Evolutionary conservation across 148 eudicot genomes (phyloP).

Genomic region (Rheum nobile): DNA sequence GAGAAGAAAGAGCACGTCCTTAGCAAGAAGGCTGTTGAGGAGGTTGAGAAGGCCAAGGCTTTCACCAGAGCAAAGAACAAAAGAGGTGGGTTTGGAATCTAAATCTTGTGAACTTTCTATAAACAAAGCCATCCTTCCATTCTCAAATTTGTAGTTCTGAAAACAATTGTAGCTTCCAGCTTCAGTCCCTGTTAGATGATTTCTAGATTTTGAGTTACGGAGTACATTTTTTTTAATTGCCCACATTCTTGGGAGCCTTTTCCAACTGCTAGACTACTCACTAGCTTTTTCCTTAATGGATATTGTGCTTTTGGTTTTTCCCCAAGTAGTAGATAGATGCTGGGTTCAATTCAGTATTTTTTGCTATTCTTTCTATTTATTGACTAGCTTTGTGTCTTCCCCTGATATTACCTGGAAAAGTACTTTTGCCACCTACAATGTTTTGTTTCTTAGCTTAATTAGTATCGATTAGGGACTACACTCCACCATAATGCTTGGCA

Average conservation of each 20-base stretch:
- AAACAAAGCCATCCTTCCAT: not conserved
- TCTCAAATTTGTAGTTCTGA: not conserved
- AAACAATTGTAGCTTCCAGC: not conserved
- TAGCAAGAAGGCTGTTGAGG: constrained; percentile 30
- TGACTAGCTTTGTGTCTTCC: not conserved
- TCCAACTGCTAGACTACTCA: not conserved
- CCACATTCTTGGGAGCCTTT: not conserved
- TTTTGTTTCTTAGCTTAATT: not conserved
- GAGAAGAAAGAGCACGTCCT: constrained; percentile 38
- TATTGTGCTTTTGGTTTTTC: not conserved
- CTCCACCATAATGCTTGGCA: not conserved
- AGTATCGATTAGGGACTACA: not conserved
- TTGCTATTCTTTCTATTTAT: not conserved
- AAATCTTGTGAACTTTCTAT: not conserved
- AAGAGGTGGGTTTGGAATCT: constrained; percentile 18
- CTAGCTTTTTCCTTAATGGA: not conserved
- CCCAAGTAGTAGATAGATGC: not conserved
- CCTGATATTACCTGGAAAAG: not conserved
- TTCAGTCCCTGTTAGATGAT: not conserved
- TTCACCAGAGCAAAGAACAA: constrained; percentile 32
- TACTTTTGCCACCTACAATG: not conserved
- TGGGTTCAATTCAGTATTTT: not conserved
- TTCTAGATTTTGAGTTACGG: not conserved
- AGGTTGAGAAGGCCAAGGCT: constrained; percentile 41
- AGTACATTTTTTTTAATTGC: not conserved